A percentile compares a stretch with the other conserved stretches of the same genome.
Evolutionary conservation across 805 yeast genomes (phyloP).

Genomic region (Cyberlindnera maclurae): DNA sequence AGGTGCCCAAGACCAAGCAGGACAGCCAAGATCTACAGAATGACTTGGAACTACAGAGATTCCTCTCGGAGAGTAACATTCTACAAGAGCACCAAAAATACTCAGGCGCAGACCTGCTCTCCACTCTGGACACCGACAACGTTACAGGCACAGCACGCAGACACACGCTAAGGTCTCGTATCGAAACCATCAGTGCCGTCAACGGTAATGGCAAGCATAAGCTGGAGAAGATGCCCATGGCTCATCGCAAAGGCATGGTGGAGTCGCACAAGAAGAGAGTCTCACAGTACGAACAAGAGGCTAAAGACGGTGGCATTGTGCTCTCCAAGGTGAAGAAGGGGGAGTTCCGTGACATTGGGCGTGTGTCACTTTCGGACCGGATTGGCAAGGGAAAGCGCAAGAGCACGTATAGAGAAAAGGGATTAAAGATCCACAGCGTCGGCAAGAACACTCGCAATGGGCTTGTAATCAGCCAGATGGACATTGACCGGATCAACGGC

Average conservation of each 20-base stretch:
- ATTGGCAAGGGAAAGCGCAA: slow-evolving; percentile 43
- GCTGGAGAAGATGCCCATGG: slow-evolving; percentile 82
- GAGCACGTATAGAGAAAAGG: slow-evolving; percentile 54
- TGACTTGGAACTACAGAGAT: slow-evolving; percentile 66
- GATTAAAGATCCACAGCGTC: slow-evolving; percentile 66
- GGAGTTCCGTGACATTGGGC: slow-evolving; percentile 52
- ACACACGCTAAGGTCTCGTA: slow-evolving; percentile 53
- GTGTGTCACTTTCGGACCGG: slow-evolving; percentile 29
- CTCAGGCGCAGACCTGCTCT: slow-evolving; percentile 49
- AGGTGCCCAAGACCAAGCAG: slow-evolving; percentile 19
- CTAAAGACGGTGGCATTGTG: slow-evolving; percentile 87
- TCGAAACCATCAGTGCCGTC: slow-evolving; percentile 39
- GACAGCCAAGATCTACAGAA: slow-evolving; percentile 54
- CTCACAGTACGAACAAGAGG: slow-evolving; percentile 60
- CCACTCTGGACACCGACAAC: slow-evolving; percentile 52
- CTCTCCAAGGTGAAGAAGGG: slow-evolving; percentile 66
- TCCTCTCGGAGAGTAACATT: slow-evolving; percentile 67
- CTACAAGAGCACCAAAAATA: slow-evolving; percentile 29
- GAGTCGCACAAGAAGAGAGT: slow-evolving; percentile 45
- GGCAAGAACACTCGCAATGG: slow-evolving; percentile 81
- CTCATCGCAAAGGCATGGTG: slow-evolving; percentile 79
- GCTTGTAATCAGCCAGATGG: slow-evolving; percentile 57
- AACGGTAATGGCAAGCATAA: slow-evolving; percentile 31
- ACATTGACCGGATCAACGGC: slow-evolving; percentile 45
- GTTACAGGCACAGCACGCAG: slow-evolving; percentile 59